Evolutionary conservation across 306 rosid genomes (phyloP).

Genomic region (Castanopsis chinensis): DNA sequence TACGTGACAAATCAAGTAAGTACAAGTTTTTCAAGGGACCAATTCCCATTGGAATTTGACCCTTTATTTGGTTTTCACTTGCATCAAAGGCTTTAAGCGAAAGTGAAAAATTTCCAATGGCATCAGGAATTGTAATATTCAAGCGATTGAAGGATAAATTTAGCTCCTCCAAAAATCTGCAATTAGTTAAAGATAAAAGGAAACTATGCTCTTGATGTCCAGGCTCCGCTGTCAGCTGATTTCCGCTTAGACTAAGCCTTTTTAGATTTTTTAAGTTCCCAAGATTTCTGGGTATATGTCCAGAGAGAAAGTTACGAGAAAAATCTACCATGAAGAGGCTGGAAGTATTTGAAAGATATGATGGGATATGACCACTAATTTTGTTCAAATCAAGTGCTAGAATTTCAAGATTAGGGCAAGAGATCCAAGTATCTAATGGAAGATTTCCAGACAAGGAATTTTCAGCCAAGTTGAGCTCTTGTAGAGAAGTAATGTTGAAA

Average conservation of each 20-base stretch:
- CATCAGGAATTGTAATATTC: background rate
- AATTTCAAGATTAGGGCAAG: background rate
- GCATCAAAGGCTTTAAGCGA: background rate
- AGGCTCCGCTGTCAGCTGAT: background rate
- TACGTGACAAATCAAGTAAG: too few relatives aligned
- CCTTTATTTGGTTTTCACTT: too few relatives aligned
- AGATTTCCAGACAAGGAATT: background rate
- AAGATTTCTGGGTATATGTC: background rate
- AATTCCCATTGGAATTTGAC: too few relatives aligned
- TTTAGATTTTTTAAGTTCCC: background rate
- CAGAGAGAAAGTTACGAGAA: background rate
- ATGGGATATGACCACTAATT: background rate
- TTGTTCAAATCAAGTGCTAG: fast-evolving
- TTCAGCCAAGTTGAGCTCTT: fast-evolving
- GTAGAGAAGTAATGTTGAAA: background rate
- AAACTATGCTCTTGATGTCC: background rate
- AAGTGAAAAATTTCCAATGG: background rate
- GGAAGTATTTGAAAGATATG: background rate
- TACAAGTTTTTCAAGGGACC: too few relatives aligned
- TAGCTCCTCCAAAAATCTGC: background rate
- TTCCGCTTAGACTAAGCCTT: fast-evolving
- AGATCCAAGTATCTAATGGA: background rate
- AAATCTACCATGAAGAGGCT: fast-evolving
- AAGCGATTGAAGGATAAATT: background rate
- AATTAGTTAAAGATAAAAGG: background rate